phyloP scores from a whole-genome alignment of 2,329 filamentous ascomycete genomes.

The Chaetomiaceae sp. region DNA sequence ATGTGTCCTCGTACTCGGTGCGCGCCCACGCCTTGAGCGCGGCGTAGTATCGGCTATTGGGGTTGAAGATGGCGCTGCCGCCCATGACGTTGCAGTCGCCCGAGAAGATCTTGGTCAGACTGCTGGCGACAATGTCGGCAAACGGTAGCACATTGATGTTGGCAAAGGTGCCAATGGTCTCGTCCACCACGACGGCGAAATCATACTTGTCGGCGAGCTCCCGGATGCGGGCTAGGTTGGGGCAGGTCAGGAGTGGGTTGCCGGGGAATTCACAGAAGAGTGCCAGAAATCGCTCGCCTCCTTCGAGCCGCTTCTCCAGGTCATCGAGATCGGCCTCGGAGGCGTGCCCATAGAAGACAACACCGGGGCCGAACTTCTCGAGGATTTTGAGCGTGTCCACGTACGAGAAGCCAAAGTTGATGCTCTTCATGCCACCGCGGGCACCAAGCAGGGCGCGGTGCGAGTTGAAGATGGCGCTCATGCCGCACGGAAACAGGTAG shows the following conservation, averaged over 20 bases:
- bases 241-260: slow-evolving; percentile 82
- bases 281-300: slow-evolving; percentile 72
- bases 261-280: slow-evolving; percentile 95
- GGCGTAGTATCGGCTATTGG: slow-evolving; percentile 64
- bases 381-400: slow-evolving; percentile 94
- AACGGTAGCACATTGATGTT: slow-evolving; percentile 90
- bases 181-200: slow-evolving; percentile 88
- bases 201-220: slow-evolving; percentile 74
- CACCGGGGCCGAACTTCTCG: slow-evolving; percentile 89
- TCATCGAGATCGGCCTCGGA: slow-evolving; percentile 76
- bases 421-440: slow-evolving; percentile 64
- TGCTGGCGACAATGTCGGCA: slow-evolving; percentile 89
- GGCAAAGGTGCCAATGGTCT: slow-evolving; percentile 93
- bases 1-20: slow-evolving; percentile 75
- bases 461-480: slow-evolving; percentile 91
- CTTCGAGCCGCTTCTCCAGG: slow-evolving; percentile 65
- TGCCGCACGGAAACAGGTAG: slow-evolving; percentile 82
- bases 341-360: slow-evolving; percentile 80
- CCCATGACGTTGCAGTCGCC: slow-evolving; percentile 99
- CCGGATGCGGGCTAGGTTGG: slow-evolving; percentile 79
- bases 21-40: slow-evolving; percentile 63
- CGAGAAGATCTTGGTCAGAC: slow-evolving; percentile 93
- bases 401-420: slow-evolving; percentile 96
- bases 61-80: slow-evolving; percentile 65
- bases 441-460: slow-evolving; percentile 69